phyloP scores from a whole-genome alignment of 352 stramenopile species.

The Pythium sp. region DNA sequence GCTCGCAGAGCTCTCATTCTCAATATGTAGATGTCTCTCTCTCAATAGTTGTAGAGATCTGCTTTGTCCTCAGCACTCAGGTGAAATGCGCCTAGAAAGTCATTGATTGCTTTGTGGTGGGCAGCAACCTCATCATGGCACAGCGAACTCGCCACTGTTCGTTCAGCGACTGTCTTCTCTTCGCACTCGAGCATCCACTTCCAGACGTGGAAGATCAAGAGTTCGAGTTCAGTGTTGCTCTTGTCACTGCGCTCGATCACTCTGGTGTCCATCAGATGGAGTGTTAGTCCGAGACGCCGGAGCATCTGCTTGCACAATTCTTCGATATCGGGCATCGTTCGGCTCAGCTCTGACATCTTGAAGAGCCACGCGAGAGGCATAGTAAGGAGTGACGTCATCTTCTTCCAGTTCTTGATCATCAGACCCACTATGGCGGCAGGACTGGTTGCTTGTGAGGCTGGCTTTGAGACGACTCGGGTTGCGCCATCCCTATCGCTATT shows the following conservation, averaged over 20 bases:
- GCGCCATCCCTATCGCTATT: background rate
- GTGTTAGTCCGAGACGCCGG: no score
- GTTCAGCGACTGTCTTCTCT: background rate
- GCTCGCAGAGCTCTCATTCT: no score
- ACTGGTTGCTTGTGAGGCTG: background rate
- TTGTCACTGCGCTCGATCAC: background rate
- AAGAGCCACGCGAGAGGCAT: no score
- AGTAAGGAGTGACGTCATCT: background rate
- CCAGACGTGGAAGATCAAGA: background rate
- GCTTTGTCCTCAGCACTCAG: no score
- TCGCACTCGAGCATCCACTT: conserved; percentile 5
- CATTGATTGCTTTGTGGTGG: no score
- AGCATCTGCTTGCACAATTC: background rate
- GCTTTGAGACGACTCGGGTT: background rate
- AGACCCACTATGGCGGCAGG: background rate
- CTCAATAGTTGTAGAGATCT: no score
- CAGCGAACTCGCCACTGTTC: no score
- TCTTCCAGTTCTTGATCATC: background rate
- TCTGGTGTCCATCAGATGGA: no score
- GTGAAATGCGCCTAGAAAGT: no score
- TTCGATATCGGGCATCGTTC: background rate
- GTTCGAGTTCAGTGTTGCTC: background rate
- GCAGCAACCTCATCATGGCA: no score
- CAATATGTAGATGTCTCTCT: no score
- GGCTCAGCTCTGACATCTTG: background rate